phyloP scores from a whole-genome alignment of 2,329 filamentous ascomycete species.

The Karstenula rhodostoma region DNA sequence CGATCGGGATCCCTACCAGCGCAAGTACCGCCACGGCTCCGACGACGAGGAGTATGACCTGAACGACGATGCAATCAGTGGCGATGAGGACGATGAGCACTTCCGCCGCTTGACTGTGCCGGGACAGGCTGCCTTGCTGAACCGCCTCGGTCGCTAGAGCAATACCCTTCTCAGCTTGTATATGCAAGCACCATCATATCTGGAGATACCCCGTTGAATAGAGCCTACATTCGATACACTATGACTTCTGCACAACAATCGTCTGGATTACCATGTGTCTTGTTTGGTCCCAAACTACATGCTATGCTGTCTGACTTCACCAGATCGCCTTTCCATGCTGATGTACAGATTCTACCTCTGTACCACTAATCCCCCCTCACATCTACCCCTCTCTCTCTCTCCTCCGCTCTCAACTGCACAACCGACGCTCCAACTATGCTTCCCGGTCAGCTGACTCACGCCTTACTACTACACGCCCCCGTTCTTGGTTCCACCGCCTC shows the following conservation, averaged over 20 bases:
- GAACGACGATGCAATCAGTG: conserved; percentile 29
- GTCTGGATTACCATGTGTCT: no score
- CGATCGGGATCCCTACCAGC: conserved; percentile 53
- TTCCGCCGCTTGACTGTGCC: conserved; percentile 37
- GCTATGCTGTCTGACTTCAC: neutral
- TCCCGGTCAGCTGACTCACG: conserved; percentile 25
- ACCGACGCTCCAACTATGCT: conserved; percentile 22
- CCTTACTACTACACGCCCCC: conserved; percentile 20
- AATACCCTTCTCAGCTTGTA: neutral
- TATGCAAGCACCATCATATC: neutral
- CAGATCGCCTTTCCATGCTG: neutral
- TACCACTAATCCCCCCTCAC: neutral
- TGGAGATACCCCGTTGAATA: conserved; percentile 8
- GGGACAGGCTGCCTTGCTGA: conserved; percentile 33
- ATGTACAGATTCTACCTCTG: neutral
- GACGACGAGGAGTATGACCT: conserved; percentile 53
- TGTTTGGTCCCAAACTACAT: no score
- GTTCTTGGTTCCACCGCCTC: conserved; percentile 21
- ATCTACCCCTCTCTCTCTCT: conserved; percentile 13
- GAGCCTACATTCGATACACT: neutral
- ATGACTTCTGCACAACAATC: neutral
- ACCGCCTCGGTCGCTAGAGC: conserved; percentile 25
- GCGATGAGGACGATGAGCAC: conserved; percentile 42
- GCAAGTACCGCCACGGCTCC: conserved; percentile 46
- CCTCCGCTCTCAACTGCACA: conserved; percentile 15